A percentile compares a stretch with the other conserved stretches of the same genome.
Conservation (phyloP, 176 grass and related monocot genomes). For the Musa schizocarpa region DNA sequence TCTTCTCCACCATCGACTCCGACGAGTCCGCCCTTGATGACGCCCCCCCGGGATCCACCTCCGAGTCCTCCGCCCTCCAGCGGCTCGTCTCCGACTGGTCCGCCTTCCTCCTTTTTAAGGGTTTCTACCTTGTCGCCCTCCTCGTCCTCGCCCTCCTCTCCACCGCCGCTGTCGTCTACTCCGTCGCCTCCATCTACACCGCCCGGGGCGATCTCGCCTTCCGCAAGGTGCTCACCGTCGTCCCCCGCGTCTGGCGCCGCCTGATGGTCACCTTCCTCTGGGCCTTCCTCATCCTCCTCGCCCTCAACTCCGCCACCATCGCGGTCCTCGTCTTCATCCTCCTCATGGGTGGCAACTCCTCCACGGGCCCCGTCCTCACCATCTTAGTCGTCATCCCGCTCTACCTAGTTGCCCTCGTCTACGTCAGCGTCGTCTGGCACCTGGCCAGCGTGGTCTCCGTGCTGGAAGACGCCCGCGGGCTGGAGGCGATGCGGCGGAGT, state of each 20-base stretch:
- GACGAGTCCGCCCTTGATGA: constrained; percentile 55
- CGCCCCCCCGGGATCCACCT: constrained; percentile 36
- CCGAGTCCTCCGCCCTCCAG: constrained; percentile 37
- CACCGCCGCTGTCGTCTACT: constrained; percentile 75
- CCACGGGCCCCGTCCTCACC: constrained; percentile 21
- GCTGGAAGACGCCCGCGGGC: constrained; percentile 69
- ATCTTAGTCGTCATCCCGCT: constrained; percentile 25
- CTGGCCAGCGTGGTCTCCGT: constrained; percentile 88
- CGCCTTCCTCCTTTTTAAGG: constrained; percentile 65
- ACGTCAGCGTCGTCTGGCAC: constrained; percentile 79
- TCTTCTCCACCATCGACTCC: constrained; percentile 65
- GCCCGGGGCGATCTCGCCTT: constrained; percentile 74
- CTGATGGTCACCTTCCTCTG: constrained; percentile 73
- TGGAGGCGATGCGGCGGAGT: constrained; percentile 47
- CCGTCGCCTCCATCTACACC: constrained; percentile 86
- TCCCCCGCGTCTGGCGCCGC: constrained; percentile 78
- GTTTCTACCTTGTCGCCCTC: constrained; percentile 63
- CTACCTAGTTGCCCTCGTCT: constrained; percentile 48
- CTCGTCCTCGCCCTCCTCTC: constrained; percentile 80
- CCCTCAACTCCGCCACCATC: constrained; percentile 36
- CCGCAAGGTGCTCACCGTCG: constrained; percentile 68
- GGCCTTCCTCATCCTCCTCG: constrained; percentile 74
- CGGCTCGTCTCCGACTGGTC: constrained; percentile 54
- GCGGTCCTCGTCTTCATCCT: constrained; percentile 28
- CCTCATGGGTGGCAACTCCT: constrained; percentile 25